Conservation (phyloP, 345 rosid genomes). For the Populus nigra region DNA sequence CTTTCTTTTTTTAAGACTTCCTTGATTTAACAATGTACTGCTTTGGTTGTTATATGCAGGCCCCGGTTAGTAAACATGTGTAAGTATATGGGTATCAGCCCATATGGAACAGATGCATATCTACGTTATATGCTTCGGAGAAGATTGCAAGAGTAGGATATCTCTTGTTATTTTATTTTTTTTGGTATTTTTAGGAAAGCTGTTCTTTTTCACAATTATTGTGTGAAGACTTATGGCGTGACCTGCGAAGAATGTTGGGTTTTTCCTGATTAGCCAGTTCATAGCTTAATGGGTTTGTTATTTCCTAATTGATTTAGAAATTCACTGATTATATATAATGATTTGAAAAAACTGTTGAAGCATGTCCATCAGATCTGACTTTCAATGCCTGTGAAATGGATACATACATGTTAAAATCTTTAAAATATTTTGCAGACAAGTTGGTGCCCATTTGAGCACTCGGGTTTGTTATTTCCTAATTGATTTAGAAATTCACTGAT, state of each 20-base stretch:
- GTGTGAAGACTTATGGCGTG: not conserved
- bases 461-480: not conserved
- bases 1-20: not conserved
- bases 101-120: conserved; percentile 92
- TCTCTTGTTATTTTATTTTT: not conserved
- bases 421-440: not conserved
- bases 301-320: conserved; percentile 8
- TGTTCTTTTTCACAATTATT: not conserved
- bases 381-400: not conserved
- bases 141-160: conserved; percentile 79
- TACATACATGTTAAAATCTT: not conserved
- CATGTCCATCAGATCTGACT: not conserved
- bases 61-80: conserved; percentile 95
- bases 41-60: conserved; percentile 47
- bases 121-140: conserved; percentile 89
- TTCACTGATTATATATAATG: not conserved
- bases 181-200: not conserved
- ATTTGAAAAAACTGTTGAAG: not conserved
- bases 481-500: conserved; percentile 10
- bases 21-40: not conserved
- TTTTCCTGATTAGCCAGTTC: not conserved
- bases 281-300: not conserved
- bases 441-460: not conserved
- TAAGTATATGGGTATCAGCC: conserved; percentile 96
- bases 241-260: not conserved